Evolutionary conservation across 805 yeast species (phyloP), one percentile per base, ranked within the genome.

Genomic region (Pichia phayaonensis): DNA sequence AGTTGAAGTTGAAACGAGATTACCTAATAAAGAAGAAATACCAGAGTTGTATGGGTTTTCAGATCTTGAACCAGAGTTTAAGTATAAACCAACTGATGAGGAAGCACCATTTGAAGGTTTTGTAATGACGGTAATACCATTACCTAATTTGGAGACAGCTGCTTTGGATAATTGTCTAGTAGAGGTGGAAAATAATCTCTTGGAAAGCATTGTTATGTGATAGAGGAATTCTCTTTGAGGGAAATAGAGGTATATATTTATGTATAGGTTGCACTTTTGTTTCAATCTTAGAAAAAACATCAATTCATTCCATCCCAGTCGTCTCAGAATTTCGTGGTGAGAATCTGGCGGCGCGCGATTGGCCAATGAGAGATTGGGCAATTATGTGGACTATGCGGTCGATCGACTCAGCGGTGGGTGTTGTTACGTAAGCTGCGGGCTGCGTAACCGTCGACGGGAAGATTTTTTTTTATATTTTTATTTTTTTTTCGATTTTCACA

Each of bases 1-100:
- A 52, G 65, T 61, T 29, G 71, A 60, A 12, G 65, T 59, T 39
- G 68, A 64, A 63, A 84, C 71, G 23, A 77, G 67, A 53, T 75
- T 70, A 65, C 84, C 72, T 57, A 81, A 73, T 59, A 86, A 70
- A 55, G 84, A 78, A 49, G 92, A 79, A 48, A 83, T 80, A 79
- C 95, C 95, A 60, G 86, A 86, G 73, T 82, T 84, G 79, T 81
- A 85, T 42, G 87, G 75, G 70, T 83, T 85, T 69, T 86, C 95
- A 48, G 85, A 69, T 66, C 90, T 74, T 46, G 92, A 81, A 67
- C 95, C 95, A 47, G 90, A 86, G 58, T 84, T 85, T 64, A 75
- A 72, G 67, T 76, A 86, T 52, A 84, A 69, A 68, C 94, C 92
- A 58, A 84, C 74, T 38, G 88, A 74, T 45, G 87, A 73, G 4